Evolutionary conservation across 83 land plant genomes (phyloP).

Genomic region (Picea abies): DNA sequence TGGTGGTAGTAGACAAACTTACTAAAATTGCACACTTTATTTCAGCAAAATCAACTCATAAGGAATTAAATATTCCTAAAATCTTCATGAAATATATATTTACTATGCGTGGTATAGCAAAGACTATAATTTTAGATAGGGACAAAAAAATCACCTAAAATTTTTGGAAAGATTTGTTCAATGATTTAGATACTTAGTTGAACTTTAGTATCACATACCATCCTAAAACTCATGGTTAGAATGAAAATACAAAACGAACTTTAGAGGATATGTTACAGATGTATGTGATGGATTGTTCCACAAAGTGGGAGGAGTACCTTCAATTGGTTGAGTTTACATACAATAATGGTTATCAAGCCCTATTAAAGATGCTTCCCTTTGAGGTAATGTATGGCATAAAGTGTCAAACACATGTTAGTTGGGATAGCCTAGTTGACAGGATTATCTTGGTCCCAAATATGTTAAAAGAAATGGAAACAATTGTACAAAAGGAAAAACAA

Average conservation of each 20-base stretch:
- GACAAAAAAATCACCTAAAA: not conserved
- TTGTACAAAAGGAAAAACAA: no score
- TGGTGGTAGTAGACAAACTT: not conserved
- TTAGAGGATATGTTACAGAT: slow-evolving; percentile 13
- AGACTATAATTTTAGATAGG: not conserved
- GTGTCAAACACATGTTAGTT: not conserved
- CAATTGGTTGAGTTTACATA: not conserved
- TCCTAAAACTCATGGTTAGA: slow-evolving; percentile 5
- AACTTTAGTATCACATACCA: slow-evolving; percentile 1
- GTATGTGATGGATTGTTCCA: not conserved
- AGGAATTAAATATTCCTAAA: not conserved
- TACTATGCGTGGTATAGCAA: not conserved
- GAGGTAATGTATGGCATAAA: not conserved
- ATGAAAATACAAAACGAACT: not conserved
- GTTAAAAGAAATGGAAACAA: not conserved
- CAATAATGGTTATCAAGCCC: not conserved
- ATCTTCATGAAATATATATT: not conserved
- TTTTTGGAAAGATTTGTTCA: not conserved
- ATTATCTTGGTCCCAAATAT: not conserved
- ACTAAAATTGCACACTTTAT: not conserved
- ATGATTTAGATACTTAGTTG: slow-evolving; percentile 5
- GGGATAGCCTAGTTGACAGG: no score
- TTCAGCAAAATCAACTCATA: not conserved
- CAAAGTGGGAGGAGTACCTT: not conserved
- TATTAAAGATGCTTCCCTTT: not conserved